Conservation (phyloP, 148 eudicot species). For the Arbutus unedo region DNA sequence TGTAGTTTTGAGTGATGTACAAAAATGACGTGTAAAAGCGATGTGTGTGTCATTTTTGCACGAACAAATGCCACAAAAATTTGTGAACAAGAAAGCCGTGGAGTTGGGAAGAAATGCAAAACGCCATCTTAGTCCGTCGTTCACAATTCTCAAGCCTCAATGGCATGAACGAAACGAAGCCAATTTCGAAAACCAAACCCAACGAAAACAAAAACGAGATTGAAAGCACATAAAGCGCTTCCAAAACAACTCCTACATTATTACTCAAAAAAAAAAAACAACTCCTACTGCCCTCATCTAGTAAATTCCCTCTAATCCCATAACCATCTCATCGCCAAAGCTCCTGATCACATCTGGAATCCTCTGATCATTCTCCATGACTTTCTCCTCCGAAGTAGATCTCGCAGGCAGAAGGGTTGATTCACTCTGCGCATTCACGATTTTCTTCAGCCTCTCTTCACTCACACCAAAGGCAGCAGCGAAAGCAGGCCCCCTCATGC, state of each 20-base stretch:
- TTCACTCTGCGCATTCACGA: constrained; percentile 57
- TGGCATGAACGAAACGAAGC: neutral
- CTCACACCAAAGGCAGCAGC: constrained; percentile 70
- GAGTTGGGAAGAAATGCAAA: neutral
- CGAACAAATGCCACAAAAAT: too few species aligned
- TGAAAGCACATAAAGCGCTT: neutral
- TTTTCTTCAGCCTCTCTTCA: constrained; percentile 34
- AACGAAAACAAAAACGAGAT: neutral
- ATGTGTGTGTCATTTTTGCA: too few species aligned
- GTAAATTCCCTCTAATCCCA: constrained; percentile 20
- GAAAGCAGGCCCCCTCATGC: constrained; percentile 61
- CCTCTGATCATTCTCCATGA: neutral
- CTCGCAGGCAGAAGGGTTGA: constrained; percentile 54
- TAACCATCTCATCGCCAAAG: constrained; percentile 27
- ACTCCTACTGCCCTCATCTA: neutral
- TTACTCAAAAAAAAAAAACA: neutral
- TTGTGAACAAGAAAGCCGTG: neutral
- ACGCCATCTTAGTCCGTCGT: neutral
- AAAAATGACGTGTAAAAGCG: too few species aligned
- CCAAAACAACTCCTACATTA: neutral
- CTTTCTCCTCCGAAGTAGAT: constrained; percentile 32
- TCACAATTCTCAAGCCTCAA: neutral
- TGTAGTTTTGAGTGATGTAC: too few species aligned
- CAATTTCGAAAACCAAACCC: neutral
- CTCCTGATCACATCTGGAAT: constrained; percentile 24